Conservation (phyloP, 2,329 filamentous ascomycete species). For the Fusarium albidum region DNA sequence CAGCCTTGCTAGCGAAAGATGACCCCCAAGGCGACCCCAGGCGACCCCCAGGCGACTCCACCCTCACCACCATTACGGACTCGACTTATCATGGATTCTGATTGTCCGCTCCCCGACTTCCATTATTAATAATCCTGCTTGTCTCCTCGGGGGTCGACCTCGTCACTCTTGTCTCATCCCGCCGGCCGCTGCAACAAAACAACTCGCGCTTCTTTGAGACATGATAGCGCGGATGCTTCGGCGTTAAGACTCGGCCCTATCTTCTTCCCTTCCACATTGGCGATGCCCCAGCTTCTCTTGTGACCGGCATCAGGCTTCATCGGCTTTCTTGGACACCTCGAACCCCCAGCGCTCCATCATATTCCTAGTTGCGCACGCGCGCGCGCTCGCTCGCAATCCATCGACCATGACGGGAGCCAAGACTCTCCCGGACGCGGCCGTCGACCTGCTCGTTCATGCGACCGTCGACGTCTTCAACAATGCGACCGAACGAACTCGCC, state of each 20-base stretch:
- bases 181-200: conserved; percentile 9
- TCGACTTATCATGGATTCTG: conserved; percentile 35
- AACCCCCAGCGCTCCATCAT: neutral
- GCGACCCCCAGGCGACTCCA: conserved; percentile 27
- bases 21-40: too few relatives aligned
- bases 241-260: neutral
- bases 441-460: neutral
- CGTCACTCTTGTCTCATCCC: conserved; percentile 37
- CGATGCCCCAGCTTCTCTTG: conserved; percentile 22
- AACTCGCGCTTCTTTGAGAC: conserved; percentile 22
- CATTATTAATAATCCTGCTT: conserved; percentile 33
- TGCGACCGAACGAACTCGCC: conserved; percentile 48
- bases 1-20: conserved; percentile 3
- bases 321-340: conserved; percentile 10
- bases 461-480: conserved; percentile 6
- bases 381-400: neutral
- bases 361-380: neutral
- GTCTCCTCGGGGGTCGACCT: conserved; percentile 2
- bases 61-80: conserved; percentile 29
- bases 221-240: conserved; percentile 12
- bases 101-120: conserved; percentile 8
- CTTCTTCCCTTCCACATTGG: conserved; percentile 5
- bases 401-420: conserved; percentile 19
- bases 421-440: neutral
- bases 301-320: conserved; percentile 23